Conservation (phyloP, 495 filamentous ascomycete genomes). For the Neurospora sp. region DNA sequence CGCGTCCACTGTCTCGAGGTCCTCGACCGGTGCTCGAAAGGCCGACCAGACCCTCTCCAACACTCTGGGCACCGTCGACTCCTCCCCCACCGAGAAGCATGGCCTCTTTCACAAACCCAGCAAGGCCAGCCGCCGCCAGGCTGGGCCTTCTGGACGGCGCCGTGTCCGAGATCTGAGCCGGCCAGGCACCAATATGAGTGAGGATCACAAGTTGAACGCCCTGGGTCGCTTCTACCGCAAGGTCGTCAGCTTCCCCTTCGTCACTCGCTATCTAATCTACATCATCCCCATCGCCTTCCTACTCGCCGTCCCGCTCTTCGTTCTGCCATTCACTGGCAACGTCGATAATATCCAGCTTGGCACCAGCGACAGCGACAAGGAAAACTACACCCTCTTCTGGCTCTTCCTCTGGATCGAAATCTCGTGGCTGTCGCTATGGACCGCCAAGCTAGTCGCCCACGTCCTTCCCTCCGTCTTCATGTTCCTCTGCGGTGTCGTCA, state of each 20-base stretch:
- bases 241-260: conserved; percentile 71
- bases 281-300: conserved; percentile 65
- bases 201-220: conserved; percentile 54
- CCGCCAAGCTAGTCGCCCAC: conserved; percentile 71
- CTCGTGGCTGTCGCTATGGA: conserved; percentile 83
- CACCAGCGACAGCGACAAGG: conserved; percentile 27
- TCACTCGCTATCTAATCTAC: conserved; percentile 85
- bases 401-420: conserved; percentile 91
- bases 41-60: conserved; percentile 26
- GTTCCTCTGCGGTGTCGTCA: conserved; percentile 79
- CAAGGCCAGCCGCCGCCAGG: neutral
- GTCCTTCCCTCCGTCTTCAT: conserved; percentile 75
- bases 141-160: conserved; percentile 42
- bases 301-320: conserved; percentile 72
- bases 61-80: conserved; percentile 14
- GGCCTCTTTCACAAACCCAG: conserved; percentile 39
- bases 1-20: conserved; percentile 29
- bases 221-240: conserved; percentile 86
- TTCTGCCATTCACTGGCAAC: conserved; percentile 44
- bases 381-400: conserved; percentile 48
- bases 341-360: conserved; percentile 27
- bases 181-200: conserved; percentile 43
- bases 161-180: conserved; percentile 40
- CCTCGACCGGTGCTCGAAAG: conserved; percentile 41
- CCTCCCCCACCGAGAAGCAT: conserved; percentile 21